Evolutionary conservation across 805 yeast genomes (phyloP), one percentile per base, ranked within the genome.

Genomic region (Pichia membranifaciens): DNA sequence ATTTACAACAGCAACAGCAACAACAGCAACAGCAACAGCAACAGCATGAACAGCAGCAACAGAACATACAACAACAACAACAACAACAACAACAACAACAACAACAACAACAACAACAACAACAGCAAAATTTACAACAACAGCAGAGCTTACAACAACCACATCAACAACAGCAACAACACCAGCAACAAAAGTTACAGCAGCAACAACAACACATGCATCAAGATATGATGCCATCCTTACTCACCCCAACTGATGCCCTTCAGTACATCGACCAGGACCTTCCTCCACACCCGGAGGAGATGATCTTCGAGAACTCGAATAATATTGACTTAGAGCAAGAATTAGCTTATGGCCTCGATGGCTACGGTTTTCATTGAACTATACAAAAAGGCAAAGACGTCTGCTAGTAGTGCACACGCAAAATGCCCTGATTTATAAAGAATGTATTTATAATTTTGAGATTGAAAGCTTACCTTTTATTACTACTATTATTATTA

Each of bases 301-400:
- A 80, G 56, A 75, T 59, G 63, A 43, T 50, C 16, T 52, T 47
- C 23, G 43, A 48, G 43, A 49, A 52, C 21, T 59, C 56, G 21
- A 61, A 54, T 29, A 54, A 70, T 34, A 59, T 70, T 29, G 83
- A 78, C 45, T 60, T 82, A 38, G 89, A 82, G 54, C 76, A 73
- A 51, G 89, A 83, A 52, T 60, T 82, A 55, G 87, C 81, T 52
- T 82, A 73, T 60, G 88, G 88, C 2, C 61, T 82, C 38, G 88
- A 83, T 62, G 75, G 83, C 38, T 72, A 67, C 47, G 29, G 29
- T 10, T 25, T 25, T 10, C 29, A 25, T 25, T 25, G 29, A 25
- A 25, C n/a, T n/a, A n/a, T n/a, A 25, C 29, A 7, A 25, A 25
- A 25, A 7, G 7, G 10, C 29, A 7, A n/a, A 10, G 29, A 25